phyloP scores from a whole-genome alignment of 225 moss, liverwort and hornwort species.

The Sphagnum tenellum region DNA sequence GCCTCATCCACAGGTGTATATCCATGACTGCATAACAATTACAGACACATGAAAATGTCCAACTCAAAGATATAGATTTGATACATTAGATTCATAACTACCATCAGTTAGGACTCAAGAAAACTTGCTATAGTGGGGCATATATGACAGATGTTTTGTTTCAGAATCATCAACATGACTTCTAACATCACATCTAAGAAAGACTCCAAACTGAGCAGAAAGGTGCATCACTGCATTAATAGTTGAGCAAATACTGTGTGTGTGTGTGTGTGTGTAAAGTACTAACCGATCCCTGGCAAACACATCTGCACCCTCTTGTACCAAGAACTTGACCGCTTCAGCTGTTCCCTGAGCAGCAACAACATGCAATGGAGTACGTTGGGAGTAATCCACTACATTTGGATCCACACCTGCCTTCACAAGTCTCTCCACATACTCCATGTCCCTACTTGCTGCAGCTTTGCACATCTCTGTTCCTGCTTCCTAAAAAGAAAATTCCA shows the following conservation, averaged over 20 bases:
- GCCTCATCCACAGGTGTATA: constrained; percentile 65
- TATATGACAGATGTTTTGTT: no score
- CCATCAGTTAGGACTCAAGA: no score
- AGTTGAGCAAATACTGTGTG: no score
- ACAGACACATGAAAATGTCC: no score
- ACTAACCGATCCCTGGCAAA: constrained; percentile 48
- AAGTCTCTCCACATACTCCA: constrained; percentile 51
- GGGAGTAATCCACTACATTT: constrained; percentile 46
- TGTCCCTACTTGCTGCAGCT: constrained; percentile 53
- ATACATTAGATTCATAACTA: no score
- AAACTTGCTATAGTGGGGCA: no score
- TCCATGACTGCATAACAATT: constrained; percentile 47
- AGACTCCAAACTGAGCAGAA: background rate
- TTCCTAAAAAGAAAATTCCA: constrained; percentile 25
- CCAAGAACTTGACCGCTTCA: constrained; percentile 48
- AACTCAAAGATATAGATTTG: no score
- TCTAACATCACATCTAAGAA: background rate
- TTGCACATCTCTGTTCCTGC: constrained; percentile 65
- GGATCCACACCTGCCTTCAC: constrained; percentile 58
- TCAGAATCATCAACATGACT: background rate
- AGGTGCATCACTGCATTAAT: no score
- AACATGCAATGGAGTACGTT: constrained; percentile 53
- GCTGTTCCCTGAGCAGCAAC: constrained; percentile 56
- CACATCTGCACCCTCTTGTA: constrained; percentile 51
- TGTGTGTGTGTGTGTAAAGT: background rate